phyloP scores from a whole-genome alignment of 495 filamentous ascomycete species.

The Penicillium steckii region DNA sequence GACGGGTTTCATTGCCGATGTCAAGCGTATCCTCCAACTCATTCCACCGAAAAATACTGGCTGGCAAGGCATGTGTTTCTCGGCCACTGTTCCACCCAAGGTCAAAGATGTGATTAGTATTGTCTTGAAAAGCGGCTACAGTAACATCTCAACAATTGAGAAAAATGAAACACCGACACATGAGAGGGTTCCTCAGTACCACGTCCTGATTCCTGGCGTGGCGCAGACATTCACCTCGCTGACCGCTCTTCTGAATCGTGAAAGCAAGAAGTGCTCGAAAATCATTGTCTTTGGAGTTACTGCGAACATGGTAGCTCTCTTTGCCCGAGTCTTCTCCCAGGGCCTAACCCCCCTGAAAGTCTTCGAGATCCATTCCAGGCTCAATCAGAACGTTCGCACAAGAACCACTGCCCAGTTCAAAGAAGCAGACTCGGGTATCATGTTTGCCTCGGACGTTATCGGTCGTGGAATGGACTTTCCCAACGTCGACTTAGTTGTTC shows the following conservation, averaged over 20 bases:
- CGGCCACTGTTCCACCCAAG: conserved; percentile 63
- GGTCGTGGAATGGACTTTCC: conserved; percentile 92
- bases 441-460: conserved; percentile 70
- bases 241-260: conserved; percentile 43
- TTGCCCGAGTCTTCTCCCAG: conserved; percentile 46
- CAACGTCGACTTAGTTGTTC: conserved; percentile 86
- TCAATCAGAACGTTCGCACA: conserved; percentile 56
- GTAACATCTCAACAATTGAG: conserved; percentile 60
- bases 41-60: conserved; percentile 56
- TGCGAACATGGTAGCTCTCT: conserved; percentile 59
- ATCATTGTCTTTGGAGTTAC: conserved; percentile 70
- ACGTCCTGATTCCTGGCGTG: conserved; percentile 53
- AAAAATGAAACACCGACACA: conserved; percentile 60
- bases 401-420: conserved; percentile 61
- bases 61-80: conserved; percentile 73
- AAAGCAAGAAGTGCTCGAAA: conserved; percentile 51
- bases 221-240: conserved; percentile 53
- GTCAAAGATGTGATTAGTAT: conserved; percentile 60
- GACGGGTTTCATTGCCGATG: conserved; percentile 54
- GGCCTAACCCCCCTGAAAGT: conserved; percentile 45
- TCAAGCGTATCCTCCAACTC: conserved; percentile 55
- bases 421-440: conserved; percentile 48
- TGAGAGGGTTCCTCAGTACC: conserved; percentile 59
- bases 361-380: conserved; percentile 60
- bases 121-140: conserved; percentile 55